phyloP scores from a whole-genome alignment of 2,329 filamentous ascomycete genomes.

The Corniculantispora saksenae region DNA sequence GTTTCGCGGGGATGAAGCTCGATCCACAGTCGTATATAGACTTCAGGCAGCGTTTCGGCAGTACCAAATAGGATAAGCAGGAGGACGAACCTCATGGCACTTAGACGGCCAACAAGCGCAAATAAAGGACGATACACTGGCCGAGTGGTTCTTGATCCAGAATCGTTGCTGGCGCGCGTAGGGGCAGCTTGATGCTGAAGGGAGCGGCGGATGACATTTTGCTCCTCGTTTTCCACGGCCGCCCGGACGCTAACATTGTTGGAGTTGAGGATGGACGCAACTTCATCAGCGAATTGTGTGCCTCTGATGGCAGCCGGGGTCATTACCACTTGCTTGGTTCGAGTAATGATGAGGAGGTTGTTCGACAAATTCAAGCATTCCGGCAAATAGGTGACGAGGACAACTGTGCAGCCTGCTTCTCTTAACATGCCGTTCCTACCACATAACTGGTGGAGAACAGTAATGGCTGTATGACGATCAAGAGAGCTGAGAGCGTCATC shows the following conservation, averaged over 20 bases:
- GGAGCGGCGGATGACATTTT: neutral
- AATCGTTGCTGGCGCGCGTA: too few relatives aligned
- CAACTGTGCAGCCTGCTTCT: neutral
- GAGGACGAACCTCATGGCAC: too few relatives aligned
- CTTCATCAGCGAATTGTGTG: neutral
- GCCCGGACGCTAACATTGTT: neutral
- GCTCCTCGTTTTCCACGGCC: neutral
- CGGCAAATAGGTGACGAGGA: neutral
- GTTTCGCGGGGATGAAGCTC: neutral
- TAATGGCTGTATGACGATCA: neutral
- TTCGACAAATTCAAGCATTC: neutral
- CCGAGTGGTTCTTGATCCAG: too few relatives aligned
- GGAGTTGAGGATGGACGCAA: neutral
- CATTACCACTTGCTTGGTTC: too few relatives aligned
- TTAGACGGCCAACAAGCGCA: too few relatives aligned
- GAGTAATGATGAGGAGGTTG: neutral
- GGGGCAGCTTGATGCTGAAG: neutral
- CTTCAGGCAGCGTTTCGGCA: neutral
- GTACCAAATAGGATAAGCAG: neutral
- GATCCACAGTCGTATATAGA: slow-evolving; percentile 5
- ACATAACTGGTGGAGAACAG: neutral
- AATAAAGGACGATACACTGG: too few relatives aligned
- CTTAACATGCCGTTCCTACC: neutral
- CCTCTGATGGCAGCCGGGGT: too few relatives aligned
- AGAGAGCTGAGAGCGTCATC: neutral